Percentiles rank a stretch among this genome's conserved stretches.
phyloP scores from a whole-genome alignment of 148 eudicot genomes.

The Hydrangea macrophylla region DNA sequence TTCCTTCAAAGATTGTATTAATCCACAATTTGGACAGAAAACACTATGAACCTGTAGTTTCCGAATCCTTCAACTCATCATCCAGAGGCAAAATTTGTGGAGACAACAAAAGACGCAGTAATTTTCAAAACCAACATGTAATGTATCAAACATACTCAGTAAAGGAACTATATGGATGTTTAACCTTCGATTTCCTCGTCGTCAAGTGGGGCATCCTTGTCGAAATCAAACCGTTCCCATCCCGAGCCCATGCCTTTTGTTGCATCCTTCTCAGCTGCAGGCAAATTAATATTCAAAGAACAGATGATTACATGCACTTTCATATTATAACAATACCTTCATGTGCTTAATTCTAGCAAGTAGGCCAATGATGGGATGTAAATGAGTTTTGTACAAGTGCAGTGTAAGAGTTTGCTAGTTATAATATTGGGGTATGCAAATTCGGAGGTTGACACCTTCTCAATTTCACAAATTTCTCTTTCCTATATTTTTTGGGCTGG shows the following conservation, averaged over 20 bases:
- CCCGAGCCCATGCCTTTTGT: slow-evolving; percentile 64
- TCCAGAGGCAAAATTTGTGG: neutral
- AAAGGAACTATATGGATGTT: slow-evolving; percentile 1
- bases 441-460: no score
- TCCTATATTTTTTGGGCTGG: no score
- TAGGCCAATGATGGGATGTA: neutral
- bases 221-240: slow-evolving; percentile 93
- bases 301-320: no score
- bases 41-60: neutral
- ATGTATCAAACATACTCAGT: neutral
- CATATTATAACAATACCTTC: neutral
- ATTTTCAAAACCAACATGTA: neutral
- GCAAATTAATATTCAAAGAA: neutral
- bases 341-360: neutral
- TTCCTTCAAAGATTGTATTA: neutral
- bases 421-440: neutral
- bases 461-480: no score
- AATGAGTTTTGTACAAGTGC: neutral
- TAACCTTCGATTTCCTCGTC: slow-evolving; percentile 90
- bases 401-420: neutral
- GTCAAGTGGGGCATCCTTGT: slow-evolving; percentile 92
- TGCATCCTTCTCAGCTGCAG: slow-evolving; percentile 76
- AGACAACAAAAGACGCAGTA: neutral
- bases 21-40: neutral
- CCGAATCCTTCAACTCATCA: neutral